Conservation (phyloP, 2,329 filamentous ascomycete species). For the Fusarium foetens region DNA sequence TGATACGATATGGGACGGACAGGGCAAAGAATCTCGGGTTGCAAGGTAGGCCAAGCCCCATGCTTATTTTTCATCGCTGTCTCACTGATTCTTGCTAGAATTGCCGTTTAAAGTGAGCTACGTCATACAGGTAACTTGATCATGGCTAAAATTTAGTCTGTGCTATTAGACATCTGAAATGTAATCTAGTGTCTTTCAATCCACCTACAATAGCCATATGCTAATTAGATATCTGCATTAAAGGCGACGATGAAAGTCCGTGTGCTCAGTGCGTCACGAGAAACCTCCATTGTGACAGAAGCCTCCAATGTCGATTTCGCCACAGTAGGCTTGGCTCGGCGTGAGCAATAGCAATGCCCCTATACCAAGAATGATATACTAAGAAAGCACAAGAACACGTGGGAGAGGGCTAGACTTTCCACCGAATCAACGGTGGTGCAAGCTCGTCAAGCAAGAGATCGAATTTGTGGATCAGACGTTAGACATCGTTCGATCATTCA, state of each 20-base stretch:
- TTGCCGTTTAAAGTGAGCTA: neutral
- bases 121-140: neutral
- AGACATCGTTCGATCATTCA: neutral
- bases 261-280: neutral
- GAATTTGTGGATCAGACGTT: neutral
- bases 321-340: neutral
- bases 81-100: neutral
- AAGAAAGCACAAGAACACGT: neutral
- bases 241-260: neutral
- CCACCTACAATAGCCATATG: too few relatives aligned
- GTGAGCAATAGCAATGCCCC: neutral
- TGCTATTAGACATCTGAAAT: neutral
- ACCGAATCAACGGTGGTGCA: neutral
- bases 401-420: neutral
- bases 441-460: neutral
- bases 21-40: neutral
- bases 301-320: neutral
- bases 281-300: neutral
- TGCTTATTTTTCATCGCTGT: accelerated
- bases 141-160: neutral
- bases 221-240: accelerated
- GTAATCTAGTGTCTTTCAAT: neutral
- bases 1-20: neutral
- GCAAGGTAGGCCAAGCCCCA: neutral
- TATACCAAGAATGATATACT: accelerated